phyloP scores from a whole-genome alignment of 2,329 filamentous ascomycete species.

The Phoma sp. region DNA sequence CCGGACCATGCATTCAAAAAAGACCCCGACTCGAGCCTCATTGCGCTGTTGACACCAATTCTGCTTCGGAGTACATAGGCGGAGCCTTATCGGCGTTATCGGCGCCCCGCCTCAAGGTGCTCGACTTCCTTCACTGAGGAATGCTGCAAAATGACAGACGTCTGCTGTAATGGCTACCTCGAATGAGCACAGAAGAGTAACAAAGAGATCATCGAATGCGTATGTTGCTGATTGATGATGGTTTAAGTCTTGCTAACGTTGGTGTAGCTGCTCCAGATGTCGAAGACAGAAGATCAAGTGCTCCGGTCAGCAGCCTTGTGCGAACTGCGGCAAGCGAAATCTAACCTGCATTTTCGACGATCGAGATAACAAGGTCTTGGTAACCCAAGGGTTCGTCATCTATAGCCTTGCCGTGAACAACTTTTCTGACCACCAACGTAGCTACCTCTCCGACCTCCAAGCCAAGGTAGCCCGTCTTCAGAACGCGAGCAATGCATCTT shows the following conservation, averaged over 20 bases:
- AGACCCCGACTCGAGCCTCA: constrained; percentile 1
- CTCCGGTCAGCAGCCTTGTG: constrained; percentile 40
- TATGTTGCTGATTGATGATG: constrained; percentile 4
- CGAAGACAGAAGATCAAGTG: constrained; percentile 43
- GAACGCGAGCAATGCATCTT: constrained; percentile 1
- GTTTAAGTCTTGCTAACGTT: neutral
- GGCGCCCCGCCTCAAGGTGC: constrained; percentile 5
- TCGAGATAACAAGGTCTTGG: constrained; percentile 41
- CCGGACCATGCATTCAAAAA: neutral
- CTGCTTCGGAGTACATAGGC: neutral
- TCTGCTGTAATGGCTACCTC: constrained; percentile 25
- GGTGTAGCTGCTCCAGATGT: constrained; percentile 35
- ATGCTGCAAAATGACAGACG: constrained; percentile 7
- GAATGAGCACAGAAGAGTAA: constrained; percentile 30
- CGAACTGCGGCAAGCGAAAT: constrained; percentile 36
- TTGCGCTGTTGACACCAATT: neutral
- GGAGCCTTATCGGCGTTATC: constrained; percentile 12
- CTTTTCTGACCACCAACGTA: constrained; percentile 5
- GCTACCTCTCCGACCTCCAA: constrained; percentile 37
- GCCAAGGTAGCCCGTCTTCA: constrained; percentile 31
- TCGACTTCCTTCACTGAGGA: neutral
- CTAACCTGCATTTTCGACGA: constrained; percentile 38
- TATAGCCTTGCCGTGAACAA: neutral
- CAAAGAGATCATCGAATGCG: constrained; percentile 36
- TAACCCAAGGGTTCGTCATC: constrained; percentile 32